Evolutionary conservation across 331 rosid genomes (phyloP).

Genomic region (Prunus yedoensis): DNA sequence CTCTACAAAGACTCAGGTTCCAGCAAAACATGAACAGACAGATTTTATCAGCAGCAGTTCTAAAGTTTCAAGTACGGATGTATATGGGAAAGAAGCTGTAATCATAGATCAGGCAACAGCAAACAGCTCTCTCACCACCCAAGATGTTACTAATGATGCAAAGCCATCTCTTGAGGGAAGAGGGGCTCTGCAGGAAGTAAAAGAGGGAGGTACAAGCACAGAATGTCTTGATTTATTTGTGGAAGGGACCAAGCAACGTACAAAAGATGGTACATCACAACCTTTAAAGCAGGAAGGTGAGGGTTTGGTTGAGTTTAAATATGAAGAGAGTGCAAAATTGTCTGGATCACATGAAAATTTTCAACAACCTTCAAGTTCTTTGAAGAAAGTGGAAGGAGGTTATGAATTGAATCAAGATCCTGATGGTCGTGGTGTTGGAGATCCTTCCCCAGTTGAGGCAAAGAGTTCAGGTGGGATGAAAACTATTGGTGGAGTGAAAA

Average conservation of each 20-base stretch:
- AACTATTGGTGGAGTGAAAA: constrained; percentile 44
- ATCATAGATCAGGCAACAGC: constrained; percentile 36
- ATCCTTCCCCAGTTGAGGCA: constrained; percentile 33
- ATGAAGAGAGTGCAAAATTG: constrained; percentile 25
- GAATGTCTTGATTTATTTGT: constrained; percentile 36
- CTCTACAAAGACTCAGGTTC: constrained; percentile 30
- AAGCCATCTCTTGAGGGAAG: constrained; percentile 44
- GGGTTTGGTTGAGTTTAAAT: constrained; percentile 23
- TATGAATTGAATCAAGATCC: neutral
- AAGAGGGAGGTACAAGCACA: constrained; percentile 23
- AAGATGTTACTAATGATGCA: constrained; percentile 29
- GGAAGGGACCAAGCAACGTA: constrained; percentile 32
- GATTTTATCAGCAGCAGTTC: constrained; percentile 31
- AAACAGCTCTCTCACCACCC: constrained; percentile 31
- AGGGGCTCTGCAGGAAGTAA: constrained; percentile 31
- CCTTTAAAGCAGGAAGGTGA: constrained; percentile 40
- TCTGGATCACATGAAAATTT: constrained; percentile 25
- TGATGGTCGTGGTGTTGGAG: constrained; percentile 3
- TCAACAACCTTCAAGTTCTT: constrained; percentile 28
- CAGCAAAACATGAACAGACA: constrained; percentile 34
- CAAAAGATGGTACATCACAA: constrained; percentile 36
- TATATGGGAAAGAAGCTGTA: constrained; percentile 33
- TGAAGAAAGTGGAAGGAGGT: constrained; percentile 34
- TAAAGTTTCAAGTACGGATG: constrained; percentile 38
- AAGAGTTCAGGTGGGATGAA: constrained; percentile 39